phyloP scores from a whole-genome alignment of 179 eudicot species.

The Spinacia oleracea region DNA sequence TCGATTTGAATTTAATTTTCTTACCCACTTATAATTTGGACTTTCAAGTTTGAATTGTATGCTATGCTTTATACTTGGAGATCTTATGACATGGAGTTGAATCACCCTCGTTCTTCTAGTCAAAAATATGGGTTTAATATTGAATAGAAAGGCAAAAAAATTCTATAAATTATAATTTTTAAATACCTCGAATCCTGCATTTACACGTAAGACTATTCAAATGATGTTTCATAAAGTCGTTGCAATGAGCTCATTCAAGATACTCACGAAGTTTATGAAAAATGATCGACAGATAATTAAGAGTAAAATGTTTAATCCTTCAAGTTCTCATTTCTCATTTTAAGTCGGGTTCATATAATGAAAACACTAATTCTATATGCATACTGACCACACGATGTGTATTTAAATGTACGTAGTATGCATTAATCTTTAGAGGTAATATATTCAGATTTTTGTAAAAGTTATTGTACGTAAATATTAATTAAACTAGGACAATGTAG shows the following conservation, averaged over 20 bases:
- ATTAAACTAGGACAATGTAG: no score
- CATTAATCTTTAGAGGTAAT: no score
- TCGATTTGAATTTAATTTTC: neutral
- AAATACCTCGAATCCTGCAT: neutral
- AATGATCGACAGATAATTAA: neutral
- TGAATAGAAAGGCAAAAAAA: neutral
- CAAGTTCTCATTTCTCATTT: no score
- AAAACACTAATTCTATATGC: no score
- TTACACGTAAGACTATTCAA: neutral
- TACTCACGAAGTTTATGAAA: neutral
- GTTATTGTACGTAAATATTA: no score
- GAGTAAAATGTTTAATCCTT: no score
- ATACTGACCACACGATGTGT: no score
- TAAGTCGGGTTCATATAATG: neutral
- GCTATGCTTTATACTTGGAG: neutral
- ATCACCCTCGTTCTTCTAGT: neutral
- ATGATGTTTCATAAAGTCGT: neutral
- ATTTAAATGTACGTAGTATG: no score
- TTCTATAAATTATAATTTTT: neutral
- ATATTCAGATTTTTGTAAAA: no score
- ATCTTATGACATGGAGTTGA: conserved; percentile 2
- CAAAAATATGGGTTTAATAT: neutral
- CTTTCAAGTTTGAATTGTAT: conserved; percentile 4
- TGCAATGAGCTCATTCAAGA: neutral
- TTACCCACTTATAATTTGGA: neutral